phyloP scores from a whole-genome alignment of 2,329 filamentous ascomycete genomes.

The Capronia coronata region DNA sequence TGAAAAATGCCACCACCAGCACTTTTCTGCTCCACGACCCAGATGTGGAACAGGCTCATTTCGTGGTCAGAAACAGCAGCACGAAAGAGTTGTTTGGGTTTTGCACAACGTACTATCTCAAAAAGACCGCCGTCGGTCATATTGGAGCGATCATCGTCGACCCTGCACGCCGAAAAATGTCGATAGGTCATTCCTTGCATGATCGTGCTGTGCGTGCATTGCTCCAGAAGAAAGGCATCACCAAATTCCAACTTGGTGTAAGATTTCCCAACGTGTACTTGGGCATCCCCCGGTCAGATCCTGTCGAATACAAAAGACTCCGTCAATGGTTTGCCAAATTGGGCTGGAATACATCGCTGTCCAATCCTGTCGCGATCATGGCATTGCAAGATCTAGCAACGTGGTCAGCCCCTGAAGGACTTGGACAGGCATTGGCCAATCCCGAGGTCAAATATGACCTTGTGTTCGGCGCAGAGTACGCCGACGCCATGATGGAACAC shows the following conservation, averaged over 20 bases:
- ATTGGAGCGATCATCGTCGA: constrained; percentile 88
- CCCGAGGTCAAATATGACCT: constrained; percentile 74
- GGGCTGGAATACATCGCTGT: constrained; percentile 72
- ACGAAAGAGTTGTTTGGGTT: constrained; percentile 89
- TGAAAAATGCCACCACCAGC: constrained; percentile 62
- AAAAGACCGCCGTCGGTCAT: constrained; percentile 62
- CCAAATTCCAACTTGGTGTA: constrained; percentile 73
- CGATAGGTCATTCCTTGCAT: constrained; percentile 84
- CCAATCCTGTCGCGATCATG: constrained; percentile 63
- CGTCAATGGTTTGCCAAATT: constrained; percentile 82
- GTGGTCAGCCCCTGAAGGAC: constrained; percentile 70
- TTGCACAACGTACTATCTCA: constrained; percentile 77
- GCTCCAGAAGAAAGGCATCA: constrained; percentile 63
- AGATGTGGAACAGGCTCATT: constrained; percentile 73
- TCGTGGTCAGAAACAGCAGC: constrained; percentile 88
- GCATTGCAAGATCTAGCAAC: constrained; percentile 62
- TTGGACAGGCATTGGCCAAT: constrained; percentile 65
- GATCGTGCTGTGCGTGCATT: constrained; percentile 74
- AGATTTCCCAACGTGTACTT: constrained; percentile 79
- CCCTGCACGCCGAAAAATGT: constrained; percentile 74
- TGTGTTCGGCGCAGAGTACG: constrained; percentile 71
- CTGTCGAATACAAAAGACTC: constrained; percentile 53
- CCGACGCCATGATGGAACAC: constrained; percentile 65
- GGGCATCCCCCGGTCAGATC: constrained; percentile 67
- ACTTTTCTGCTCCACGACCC: constrained; percentile 69